Percentiles rank a stretch among this genome's conserved stretches.
Conservation (phyloP, 78 protist genomes). For the Trichosphaerium sp. region DNA sequence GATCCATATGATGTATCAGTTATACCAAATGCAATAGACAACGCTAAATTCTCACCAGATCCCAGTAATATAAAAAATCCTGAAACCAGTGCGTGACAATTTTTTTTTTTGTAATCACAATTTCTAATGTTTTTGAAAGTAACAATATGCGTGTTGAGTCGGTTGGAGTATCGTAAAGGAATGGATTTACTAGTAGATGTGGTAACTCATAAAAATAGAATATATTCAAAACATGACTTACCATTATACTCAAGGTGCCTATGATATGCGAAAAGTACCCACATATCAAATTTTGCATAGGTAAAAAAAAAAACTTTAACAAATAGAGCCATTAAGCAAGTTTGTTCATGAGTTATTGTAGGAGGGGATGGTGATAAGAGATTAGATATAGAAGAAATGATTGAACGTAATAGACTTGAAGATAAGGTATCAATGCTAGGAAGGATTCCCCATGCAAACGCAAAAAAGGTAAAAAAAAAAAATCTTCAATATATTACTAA, state of each 20-base stretch:
- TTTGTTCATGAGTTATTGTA: background rate
- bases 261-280: constrained; percentile 46
- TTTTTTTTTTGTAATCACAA: background rate
- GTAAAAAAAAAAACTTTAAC: background rate
- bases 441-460: constrained; percentile 65
- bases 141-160: constrained; percentile 74
- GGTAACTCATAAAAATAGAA: constrained; percentile 6
- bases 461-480: constrained; percentile 4
- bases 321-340: background rate
- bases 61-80: constrained; percentile 19
- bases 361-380: constrained; percentile 90
- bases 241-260: constrained; percentile 10
- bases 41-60: constrained; percentile 65
- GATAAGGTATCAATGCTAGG: constrained; percentile 88
- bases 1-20: constrained; percentile 79
- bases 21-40: constrained; percentile 92
- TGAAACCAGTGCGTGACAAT: background rate
- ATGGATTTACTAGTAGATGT: constrained; percentile 42
- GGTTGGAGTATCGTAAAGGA: constrained; percentile 93
- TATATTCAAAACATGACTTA: background rate
- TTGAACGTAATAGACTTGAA: constrained; percentile 65
- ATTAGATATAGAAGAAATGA: constrained; percentile 73
- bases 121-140: constrained; percentile 3
- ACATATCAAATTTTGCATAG: constrained; percentile 64
- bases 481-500: background rate